Conservation (phyloP, 2,329 filamentous ascomycete species). For the Botrytis porri region DNA sequence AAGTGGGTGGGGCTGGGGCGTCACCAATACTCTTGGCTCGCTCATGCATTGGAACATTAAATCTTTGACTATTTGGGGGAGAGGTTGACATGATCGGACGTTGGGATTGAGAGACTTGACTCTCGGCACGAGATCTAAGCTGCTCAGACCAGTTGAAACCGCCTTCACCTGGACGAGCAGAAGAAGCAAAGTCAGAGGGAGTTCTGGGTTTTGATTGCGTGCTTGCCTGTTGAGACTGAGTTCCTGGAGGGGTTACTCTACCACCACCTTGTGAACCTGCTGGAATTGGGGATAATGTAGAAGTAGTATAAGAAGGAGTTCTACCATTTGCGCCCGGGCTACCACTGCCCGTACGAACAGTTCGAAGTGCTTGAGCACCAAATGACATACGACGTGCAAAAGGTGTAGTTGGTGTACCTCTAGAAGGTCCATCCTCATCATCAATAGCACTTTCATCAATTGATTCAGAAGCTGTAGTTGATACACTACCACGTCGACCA, state of each 20-base stretch:
- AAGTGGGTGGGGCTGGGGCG: constrained; percentile 54
- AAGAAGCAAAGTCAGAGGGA: constrained; percentile 61
- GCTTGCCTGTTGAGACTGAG: constrained; percentile 52
- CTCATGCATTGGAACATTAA: constrained; percentile 49
- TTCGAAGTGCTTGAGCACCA: constrained; percentile 64
- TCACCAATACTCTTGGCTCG: constrained; percentile 68
- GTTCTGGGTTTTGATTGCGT: constrained; percentile 53
- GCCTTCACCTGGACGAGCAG: constrained; percentile 72
- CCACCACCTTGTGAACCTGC: constrained; percentile 30
- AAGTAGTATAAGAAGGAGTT: constrained; percentile 35
- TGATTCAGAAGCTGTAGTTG: constrained; percentile 61
- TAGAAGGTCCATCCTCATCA: constrained; percentile 54
- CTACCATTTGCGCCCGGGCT: constrained; percentile 36
- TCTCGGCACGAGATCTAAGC: constrained; percentile 86
- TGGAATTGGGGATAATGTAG: constrained; percentile 33
- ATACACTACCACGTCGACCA: constrained; percentile 65
- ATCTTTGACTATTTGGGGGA: constrained; percentile 42
- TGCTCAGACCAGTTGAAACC: constrained; percentile 98
- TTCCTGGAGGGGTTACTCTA: constrained; percentile 30
- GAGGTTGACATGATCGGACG: constrained; percentile 56
- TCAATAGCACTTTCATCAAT: constrained; percentile 73
- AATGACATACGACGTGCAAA: constrained; percentile 87
- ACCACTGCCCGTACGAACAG: constrained; percentile 38
- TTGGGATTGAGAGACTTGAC: constrained; percentile 57
- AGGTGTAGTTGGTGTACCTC: constrained; percentile 65